phyloP scores from a whole-genome alignment of 2,329 filamentous ascomycete genomes.

The Pseudogymnoascus sp. region DNA sequence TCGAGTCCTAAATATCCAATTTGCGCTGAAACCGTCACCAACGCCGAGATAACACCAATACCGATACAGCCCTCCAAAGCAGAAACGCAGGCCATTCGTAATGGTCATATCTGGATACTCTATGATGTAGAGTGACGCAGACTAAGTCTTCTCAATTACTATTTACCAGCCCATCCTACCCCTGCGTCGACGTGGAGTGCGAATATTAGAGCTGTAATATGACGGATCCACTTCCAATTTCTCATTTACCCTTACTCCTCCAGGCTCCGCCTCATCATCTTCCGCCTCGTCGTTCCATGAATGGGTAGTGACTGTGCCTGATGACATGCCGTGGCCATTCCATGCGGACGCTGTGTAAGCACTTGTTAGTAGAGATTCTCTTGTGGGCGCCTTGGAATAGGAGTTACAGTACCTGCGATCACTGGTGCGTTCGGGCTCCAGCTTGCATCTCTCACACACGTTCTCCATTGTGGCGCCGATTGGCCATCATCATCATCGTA shows the following conservation, averaged over 20 bases:
- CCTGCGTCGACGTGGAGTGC: neutral
- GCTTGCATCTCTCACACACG: conserved; percentile 62
- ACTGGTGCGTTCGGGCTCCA: conserved; percentile 67
- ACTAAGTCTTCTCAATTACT: neutral
- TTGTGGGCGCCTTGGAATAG: neutral
- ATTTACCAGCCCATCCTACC: conserved; percentile 1
- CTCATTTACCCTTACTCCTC: conserved; percentile 34
- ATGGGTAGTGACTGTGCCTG: conserved; percentile 60
- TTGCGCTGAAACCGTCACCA: neutral
- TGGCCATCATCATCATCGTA: conserved; percentile 19
- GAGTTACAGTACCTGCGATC: conserved; percentile 36
- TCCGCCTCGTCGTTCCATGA: conserved; percentile 57
- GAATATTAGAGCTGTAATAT: conserved; percentile 13
- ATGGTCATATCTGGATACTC: neutral
- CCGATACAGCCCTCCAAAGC: neutral
- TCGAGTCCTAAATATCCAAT: neutral
- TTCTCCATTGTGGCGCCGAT: conserved; percentile 44
- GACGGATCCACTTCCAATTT: conserved; percentile 30
- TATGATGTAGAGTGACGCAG: neutral
- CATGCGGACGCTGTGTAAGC: conserved; percentile 51
- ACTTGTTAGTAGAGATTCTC: conserved; percentile 13
- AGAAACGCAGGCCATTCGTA: neutral
- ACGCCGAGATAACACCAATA: neutral
- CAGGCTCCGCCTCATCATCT: conserved; percentile 49
- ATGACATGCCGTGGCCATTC: conserved; percentile 60